Conservation (phyloP, 2,329 filamentous ascomycete species). For the Drechmeria coniospora region DNA sequence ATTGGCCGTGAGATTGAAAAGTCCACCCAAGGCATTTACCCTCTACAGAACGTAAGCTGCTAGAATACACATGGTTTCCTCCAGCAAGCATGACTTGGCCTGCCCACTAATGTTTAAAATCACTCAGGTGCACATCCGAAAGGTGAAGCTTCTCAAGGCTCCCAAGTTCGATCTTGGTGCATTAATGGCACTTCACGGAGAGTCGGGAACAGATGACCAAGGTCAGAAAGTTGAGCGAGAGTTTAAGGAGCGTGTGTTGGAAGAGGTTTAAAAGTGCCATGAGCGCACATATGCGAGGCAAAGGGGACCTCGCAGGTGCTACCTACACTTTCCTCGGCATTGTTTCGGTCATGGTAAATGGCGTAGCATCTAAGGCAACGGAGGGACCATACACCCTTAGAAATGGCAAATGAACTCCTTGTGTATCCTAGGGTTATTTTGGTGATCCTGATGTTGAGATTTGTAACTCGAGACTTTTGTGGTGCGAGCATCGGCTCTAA, state of each 20-base stretch:
- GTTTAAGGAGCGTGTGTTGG: slow-evolving; percentile 96
- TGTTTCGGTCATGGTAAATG: slow-evolving; percentile 28
- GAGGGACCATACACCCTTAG: slow-evolving; percentile 24
- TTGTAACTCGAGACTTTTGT: too few relatives aligned
- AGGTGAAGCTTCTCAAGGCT: slow-evolving; percentile 97
- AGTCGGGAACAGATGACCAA: slow-evolving; percentile 89
- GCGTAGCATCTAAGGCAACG: slow-evolving; percentile 28
- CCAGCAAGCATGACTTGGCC: neutral
- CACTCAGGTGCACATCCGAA: slow-evolving; percentile 89
- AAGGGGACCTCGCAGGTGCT: slow-evolving; percentile 17
- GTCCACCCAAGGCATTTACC: slow-evolving; percentile 98
- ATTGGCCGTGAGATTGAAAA: slow-evolving; percentile 99
- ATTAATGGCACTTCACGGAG: slow-evolving; percentile 91
- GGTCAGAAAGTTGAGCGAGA: slow-evolving; percentile 98
- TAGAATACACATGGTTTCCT: too few relatives aligned
- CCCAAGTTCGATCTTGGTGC: slow-evolving; percentile 99
- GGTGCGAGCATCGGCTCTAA: too few relatives aligned
- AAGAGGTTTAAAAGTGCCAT: slow-evolving; percentile 61
- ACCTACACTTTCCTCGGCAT: slow-evolving; percentile 21
- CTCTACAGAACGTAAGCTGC: slow-evolving; percentile 81
- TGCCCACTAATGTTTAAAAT: neutral
- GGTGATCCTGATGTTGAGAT: too few relatives aligned
- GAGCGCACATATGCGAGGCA: slow-evolving; percentile 14
- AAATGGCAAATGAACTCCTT: slow-evolving; percentile 19
- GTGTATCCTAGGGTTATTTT: slow-evolving; percentile 3